Evolutionary conservation across 2,329 filamentous ascomycete genomes (phyloP), one percentile per base, ranked within the genome.

Genomic region (Apiospora kogelbergensis): DNA sequence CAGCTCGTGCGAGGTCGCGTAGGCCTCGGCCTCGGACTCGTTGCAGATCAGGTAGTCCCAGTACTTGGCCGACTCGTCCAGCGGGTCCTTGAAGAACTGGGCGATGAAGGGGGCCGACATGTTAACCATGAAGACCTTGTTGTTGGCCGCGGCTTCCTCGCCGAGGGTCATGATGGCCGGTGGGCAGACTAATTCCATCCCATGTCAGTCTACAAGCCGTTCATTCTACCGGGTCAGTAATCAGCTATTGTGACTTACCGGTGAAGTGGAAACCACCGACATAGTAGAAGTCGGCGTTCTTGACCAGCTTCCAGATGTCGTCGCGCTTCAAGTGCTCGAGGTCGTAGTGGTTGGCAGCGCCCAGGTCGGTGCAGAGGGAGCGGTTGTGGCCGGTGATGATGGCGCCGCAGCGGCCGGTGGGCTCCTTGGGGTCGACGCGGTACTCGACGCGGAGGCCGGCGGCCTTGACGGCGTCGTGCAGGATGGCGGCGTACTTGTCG

Each of bases 211-310:
- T 33, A 33, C n/a, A n/a, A n/a, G n/a, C n/a, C n/a, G n/a, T n/a
- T n/a, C n/a, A n/a, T n/a, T n/a, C n/a, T n/a, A n/a, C n/a, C n/a
- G 57, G 2, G 40, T 46, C 20, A 10, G 57, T n/a, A 10, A 10
- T 13, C n/a, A 44, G 17, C 11, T 4, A 33, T n/a, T n/a, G n/a
- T 7, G 33, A 65, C 78, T 72, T 75, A 85, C 83, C 84, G 53
- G 96, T 99, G 86, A 99, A 89, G 86, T 99, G 96, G 86, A 94
- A 99, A 63, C 96, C 96, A 78, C 96, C 96, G 71, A 99, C 90
- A 79, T 97, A 99, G 87, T 91, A 98, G 76, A 92, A 87, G 79
- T 95, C 89, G 68, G 95, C 95, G 76, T 92, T 90, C 89, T 98
- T 90, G 70, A 96, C 96, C 66, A 98, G 87, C 74, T 89, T 88